These are phyloP conservation scores for Fraxinus greggii DNA, from an alignment of 305 asterid genomes.

Conservation along the genomic window DNA sequence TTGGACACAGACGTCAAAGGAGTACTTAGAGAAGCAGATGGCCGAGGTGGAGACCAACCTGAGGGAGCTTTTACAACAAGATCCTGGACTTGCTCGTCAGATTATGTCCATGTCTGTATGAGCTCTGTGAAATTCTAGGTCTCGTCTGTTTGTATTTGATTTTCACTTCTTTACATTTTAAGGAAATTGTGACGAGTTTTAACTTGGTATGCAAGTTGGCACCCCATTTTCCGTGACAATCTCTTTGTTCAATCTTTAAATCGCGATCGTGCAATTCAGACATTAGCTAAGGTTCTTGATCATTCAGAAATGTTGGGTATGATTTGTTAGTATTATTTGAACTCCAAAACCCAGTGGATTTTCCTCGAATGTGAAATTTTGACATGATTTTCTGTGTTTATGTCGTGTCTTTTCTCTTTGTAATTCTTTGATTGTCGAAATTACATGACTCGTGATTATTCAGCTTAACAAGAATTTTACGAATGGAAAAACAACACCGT, in stretches of 20 bases:
- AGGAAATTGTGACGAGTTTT: not conserved
- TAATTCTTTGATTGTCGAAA: too few relatives aligned
- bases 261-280: not conserved
- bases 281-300: not conserved
- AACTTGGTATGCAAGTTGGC: not conserved
- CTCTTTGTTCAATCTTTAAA: not conserved
- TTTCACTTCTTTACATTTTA: not conserved
- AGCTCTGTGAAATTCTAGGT: constrained; percentile 2
- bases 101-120: constrained; percentile 86
- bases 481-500: too few relatives aligned
- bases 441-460: too few relatives aligned
- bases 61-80: constrained; percentile 85
- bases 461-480: too few relatives aligned
- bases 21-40: constrained; percentile 78
- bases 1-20: constrained; percentile 74
- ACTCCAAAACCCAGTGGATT: not conserved
- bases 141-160: not conserved
- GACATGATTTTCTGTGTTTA: too few relatives aligned
- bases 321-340: not conserved
- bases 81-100: constrained; percentile 90
- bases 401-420: too few relatives aligned
- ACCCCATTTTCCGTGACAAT: not conserved
- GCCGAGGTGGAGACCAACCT: constrained; percentile 77
- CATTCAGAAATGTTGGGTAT: not conserved
- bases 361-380: too few relatives aligned